Conservation (phyloP, 2,329 filamentous ascomycete species). For the Stylonectria norvegica region DNA sequence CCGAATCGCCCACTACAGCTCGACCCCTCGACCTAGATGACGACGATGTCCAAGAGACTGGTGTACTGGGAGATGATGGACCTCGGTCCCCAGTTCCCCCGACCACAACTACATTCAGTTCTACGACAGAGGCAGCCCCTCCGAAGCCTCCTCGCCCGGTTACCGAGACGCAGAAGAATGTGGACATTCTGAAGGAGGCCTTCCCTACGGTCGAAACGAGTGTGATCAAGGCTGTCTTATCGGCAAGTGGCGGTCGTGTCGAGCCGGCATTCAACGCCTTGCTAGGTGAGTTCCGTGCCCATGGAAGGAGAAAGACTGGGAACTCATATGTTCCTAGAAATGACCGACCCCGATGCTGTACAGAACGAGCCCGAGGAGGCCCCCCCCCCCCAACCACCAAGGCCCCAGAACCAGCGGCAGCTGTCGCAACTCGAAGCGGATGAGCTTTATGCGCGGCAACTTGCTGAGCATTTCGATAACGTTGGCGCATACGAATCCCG, state of each 20-base stretch:
- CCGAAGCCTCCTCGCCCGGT: slow-evolving; percentile 82
- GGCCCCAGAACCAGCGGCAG: slow-evolving; percentile 60
- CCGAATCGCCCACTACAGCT: slow-evolving; percentile 65
- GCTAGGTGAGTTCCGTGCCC: slow-evolving; percentile 55
- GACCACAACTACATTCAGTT: slow-evolving; percentile 24
- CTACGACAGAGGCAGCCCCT: slow-evolving; percentile 51
- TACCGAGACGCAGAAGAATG: slow-evolving; percentile 78
- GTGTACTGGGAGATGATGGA: slow-evolving; percentile 44
- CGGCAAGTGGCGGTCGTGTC: slow-evolving; percentile 80
- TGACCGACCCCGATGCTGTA: slow-evolving; percentile 73
- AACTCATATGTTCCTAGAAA: slow-evolving; percentile 47
- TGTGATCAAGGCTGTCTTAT: slow-evolving; percentile 83
- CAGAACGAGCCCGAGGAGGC: slow-evolving; percentile 52
- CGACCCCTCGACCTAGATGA: slow-evolving; percentile 66
- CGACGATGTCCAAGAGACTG: slow-evolving; percentile 64
- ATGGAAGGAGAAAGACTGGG: not conserved
- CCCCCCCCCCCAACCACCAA: slow-evolving; percentile 73
- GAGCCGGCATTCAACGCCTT: slow-evolving; percentile 96
- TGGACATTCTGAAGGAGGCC: slow-evolving; percentile 85
- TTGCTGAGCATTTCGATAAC: slow-evolving; percentile 85
- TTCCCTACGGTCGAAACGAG: slow-evolving; percentile 79
- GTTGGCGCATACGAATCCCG: slow-evolving; percentile 56
- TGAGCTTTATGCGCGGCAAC: slow-evolving; percentile 85
- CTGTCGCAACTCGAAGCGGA: slow-evolving; percentile 85
- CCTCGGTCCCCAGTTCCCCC: slow-evolving; percentile 8